Evolutionary conservation across 176 grass and related monocot species (phyloP), one percentile per base, ranked within the genome.

Genomic region (Aegilops umbellulata): DNA sequence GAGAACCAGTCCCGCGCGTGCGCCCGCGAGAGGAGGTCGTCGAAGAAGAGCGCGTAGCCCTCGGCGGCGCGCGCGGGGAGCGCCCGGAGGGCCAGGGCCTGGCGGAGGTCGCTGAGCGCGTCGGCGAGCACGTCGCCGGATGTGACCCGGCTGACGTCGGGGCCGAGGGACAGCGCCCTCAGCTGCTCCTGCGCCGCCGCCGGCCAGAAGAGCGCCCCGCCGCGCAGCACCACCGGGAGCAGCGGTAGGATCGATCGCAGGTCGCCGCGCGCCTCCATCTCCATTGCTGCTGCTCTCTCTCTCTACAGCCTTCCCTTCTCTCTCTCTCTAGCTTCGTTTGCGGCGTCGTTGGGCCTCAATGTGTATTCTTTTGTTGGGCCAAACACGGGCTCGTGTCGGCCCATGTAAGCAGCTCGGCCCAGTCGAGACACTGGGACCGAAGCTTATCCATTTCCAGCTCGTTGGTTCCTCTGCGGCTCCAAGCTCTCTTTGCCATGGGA

Each of bases 41-140:
- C 93, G 80, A 98, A 98, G 78, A 98, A 98, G 86, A 94, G 84
- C 12, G 88, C 76, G 79, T 79, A 82, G 15, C 96, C 96, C 53
- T 92, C 82, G 55, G 80, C 65, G 17, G 93, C 74, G 51, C 47
- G 42, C 8, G 63, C 10, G 20, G 91, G 27, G 4, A 95, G 84
- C 4, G 69, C 34, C 20, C 67, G 58, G 69, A 86, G 89, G 31
- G 82, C 86, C 82, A 98, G 88, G 32, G 85, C 84, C 74, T 88
- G 57, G 74, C 93, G 90, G 68, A 95, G 92, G 62, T 94, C 93
- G 27, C 85, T 15, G 67, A 98, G 89, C 70, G 89, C 74, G 87
- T 95, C 93, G 90, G 94, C 88, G 83, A 98, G 86, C 61, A 94
- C 86, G 55, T 95, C 86, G 70, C 96, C 96, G 26, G 96, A 98